Percentiles rank a stretch among this genome's conserved stretches.
Conservation (phyloP, 495 filamentous ascomycete species). For the Penicillium maclennaniae region DNA sequence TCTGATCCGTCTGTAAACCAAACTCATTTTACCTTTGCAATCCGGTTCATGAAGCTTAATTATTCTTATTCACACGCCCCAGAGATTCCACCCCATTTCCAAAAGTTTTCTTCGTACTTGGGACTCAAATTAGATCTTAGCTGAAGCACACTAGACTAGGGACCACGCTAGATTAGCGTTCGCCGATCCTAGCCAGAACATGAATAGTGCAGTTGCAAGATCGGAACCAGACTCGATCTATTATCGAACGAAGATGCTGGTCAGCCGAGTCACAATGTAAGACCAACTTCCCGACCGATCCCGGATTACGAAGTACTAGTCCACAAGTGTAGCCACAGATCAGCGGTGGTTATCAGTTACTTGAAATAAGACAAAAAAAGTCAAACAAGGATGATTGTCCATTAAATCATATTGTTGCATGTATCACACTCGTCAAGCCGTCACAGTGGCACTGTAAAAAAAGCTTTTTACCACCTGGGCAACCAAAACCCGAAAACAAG, state of each 20-base stretch:
- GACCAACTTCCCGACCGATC: background rate
- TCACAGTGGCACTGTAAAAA: background rate
- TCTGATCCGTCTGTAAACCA: too few relatives aligned
- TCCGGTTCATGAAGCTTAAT: too few relatives aligned
- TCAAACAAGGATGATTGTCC: too few relatives aligned
- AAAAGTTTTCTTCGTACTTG: background rate
- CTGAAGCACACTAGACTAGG: background rate
- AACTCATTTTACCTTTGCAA: too few relatives aligned
- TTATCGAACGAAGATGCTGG: background rate
- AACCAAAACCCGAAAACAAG: background rate
- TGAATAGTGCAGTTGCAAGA: background rate
- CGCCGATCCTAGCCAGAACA: background rate
- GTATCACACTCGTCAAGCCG: slow-evolving; percentile 6
- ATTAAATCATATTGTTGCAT: background rate
- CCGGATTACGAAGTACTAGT: too few relatives aligned
- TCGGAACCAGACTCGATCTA: background rate
- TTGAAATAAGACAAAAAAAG: too few relatives aligned
- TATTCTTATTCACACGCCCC: too few relatives aligned
- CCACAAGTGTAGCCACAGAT: background rate
- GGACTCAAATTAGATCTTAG: background rate
- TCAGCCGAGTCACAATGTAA: background rate
- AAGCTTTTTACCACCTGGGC: background rate
- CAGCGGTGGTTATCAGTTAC: background rate
- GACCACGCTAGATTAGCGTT: background rate
- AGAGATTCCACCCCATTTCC: too few relatives aligned